Evolutionary conservation across 2,329 filamentous ascomycete genomes (phyloP), one percentile per base, ranked within the genome.

Genomic region (Penicillium sp.): DNA sequence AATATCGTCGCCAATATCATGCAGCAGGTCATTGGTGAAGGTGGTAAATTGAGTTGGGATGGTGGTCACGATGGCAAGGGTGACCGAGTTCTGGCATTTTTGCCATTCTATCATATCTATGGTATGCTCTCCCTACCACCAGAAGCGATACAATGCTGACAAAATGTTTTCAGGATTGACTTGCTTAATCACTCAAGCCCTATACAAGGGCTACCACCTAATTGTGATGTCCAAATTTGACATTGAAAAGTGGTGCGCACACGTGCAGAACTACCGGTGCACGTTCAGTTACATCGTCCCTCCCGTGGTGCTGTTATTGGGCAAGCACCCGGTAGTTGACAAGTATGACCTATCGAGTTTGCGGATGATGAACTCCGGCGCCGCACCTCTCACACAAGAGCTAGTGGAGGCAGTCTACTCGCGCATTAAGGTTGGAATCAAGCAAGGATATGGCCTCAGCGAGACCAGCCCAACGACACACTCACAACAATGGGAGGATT

Each of bases 21-120:
- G 29, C 87, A 89, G 73, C 67, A 80, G 27, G 70, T 72, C 1
- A 67, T 73, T 24, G 75, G 80, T 4, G 87, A 91, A 53, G 77
- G 74, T 1, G 77, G 75, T 0, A 79, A 84, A 41, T 70, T 89
- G 50, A 77, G 74, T 18, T 83, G 83, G 70, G 77, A 82, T 38
- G 85, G 86, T 4, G 81, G 83, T 1, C 68, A 77, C 2, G 82
- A 83, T 65, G 85, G 84, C 8, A 79, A 84, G 52, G 82, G 85
- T 0, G 92, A 96, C 68, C 85, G 82, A 55, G 77, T 94, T 29
- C 73, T 97, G 6, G 89, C 89, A 1, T 88, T 96, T 54, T 73
- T 96, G 10, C 92, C 92, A 0, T 94, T 96, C 72, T 96, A 92
- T 75, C 92, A 96, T 69, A 92, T 96, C 58, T 96, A 96, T 67